These are phyloP conservation scores for Capronia epimyces DNA, from an alignment of 2,329 filamentous ascomycete species.

Conservation along the genomic window DNA sequence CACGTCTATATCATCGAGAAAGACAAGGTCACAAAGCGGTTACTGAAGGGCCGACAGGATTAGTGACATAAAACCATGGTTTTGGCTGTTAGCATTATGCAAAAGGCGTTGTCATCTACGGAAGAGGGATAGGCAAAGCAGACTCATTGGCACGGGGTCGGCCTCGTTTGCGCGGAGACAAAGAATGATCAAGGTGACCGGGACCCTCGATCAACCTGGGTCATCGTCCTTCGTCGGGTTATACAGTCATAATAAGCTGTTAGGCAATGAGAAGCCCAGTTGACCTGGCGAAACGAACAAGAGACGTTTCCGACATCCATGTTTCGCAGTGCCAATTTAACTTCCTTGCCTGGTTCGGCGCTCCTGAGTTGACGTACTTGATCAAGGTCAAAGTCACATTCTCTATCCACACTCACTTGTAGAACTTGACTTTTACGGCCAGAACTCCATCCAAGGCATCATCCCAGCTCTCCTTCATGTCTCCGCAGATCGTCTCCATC, in stretches of 20 bases:
- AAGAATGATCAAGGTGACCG: too few relatives aligned
- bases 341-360: not conserved
- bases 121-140: not conserved
- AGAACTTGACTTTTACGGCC: conserved; percentile 21
- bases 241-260: not conserved
- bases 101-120: conserved; percentile 4
- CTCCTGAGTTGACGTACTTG: too few relatives aligned
- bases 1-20: conserved; percentile 99
- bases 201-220: too few relatives aligned
- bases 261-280: not conserved
- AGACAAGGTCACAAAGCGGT: conserved; percentile 98
- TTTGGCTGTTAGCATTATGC: conserved; percentile 4
- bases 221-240: not conserved
- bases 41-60: conserved; percentile 97
- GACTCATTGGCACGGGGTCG: not conserved
- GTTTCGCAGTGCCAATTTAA: too few relatives aligned
- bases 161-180: too few relatives aligned
- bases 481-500: conserved; percentile 42
- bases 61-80: conserved; percentile 40
- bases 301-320: not conserved
- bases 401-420: conserved; percentile 7
- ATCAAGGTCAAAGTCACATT: too few relatives aligned
- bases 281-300: not conserved
- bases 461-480: conserved; percentile 46
- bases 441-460: conserved; percentile 41